Evolutionary conservation across 2,329 filamentous ascomycete species (phyloP).

Genomic region (Xylaria sp.): DNA sequence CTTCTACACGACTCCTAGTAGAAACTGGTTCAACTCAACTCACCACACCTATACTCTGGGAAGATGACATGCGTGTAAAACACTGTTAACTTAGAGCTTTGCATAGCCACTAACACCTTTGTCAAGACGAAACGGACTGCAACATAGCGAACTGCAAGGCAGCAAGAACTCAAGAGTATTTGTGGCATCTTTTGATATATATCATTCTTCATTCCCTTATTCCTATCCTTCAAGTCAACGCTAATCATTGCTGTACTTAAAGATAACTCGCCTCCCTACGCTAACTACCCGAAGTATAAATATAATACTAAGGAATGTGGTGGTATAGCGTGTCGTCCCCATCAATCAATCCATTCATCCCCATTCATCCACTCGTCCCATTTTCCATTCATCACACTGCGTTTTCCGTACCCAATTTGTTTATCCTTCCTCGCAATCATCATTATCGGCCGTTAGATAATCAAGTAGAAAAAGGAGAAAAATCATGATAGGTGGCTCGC

Average conservation of each 20-base stretch:
- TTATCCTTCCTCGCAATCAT: conserved; percentile 18
- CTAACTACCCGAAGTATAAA: conserved; percentile 31
- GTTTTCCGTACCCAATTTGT: conserved; percentile 31
- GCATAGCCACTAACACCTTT: neutral
- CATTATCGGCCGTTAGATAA: conserved; percentile 21
- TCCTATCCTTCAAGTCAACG: conserved; percentile 3
- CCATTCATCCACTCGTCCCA: neutral
- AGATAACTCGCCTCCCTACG: conserved; percentile 2
- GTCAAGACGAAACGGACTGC: neutral
- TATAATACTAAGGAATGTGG: conserved; percentile 36
- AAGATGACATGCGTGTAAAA: neutral
- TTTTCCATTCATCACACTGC: conserved; percentile 11
- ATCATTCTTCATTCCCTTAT: conserved; percentile 14
- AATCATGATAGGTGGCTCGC: conserved; percentile 38
- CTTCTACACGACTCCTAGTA: too few relatives aligned
- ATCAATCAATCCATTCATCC: conserved; percentile 17
- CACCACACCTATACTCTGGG: neutral
- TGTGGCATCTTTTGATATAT: neutral
- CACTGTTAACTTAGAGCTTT: too few relatives aligned
- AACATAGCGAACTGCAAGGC: too few relatives aligned
- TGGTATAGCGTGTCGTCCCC: conserved; percentile 28
- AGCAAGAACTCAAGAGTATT: too few relatives aligned
- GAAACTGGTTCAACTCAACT: too few relatives aligned
- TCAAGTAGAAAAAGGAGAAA: conserved; percentile 40
- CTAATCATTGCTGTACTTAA: conserved; percentile 14